These are phyloP conservation scores for Vitis rupestris DNA, from an alignment of 164 flowering plant species.

Conservation along the genomic window DNA sequence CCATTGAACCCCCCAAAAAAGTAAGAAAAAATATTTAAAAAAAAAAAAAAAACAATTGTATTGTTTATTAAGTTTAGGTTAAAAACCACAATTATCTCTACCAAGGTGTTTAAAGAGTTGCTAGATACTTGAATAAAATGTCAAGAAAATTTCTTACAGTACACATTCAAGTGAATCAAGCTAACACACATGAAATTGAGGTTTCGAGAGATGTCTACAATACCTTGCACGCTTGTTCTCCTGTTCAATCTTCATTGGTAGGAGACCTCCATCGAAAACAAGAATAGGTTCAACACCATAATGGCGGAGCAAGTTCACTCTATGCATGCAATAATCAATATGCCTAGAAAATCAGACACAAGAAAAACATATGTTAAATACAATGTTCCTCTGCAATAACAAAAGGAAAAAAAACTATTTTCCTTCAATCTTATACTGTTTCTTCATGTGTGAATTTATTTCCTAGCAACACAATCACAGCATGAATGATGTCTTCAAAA, in stretches of 20 bases:
- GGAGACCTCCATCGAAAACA: constrained; percentile 93
- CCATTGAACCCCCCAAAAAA: too few species aligned
- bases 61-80: too few species aligned
- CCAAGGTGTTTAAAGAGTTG: too few species aligned
- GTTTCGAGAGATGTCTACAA: neutral
- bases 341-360: constrained; percentile 58
- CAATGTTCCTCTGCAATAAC: neutral
- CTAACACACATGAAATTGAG: neutral
- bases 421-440: neutral
- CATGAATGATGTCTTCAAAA: too few species aligned
- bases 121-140: too few species aligned
- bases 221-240: constrained; percentile 93
- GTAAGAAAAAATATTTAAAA: too few species aligned
- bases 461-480: too few species aligned
- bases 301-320: constrained; percentile 85
- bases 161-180: neutral
- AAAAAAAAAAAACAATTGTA: too few species aligned
- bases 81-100: too few species aligned
- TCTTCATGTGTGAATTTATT: neutral
- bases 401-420: neutral
- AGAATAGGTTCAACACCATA: constrained; percentile 89
- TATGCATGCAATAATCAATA: constrained; percentile 93
- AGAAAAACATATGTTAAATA: neutral
- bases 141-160: too few species aligned
- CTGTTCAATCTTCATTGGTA: constrained; percentile 93